Evolutionary conservation across 768 basidiomycete species (phyloP).

Genomic region (Tricholoma saponaceum): DNA sequence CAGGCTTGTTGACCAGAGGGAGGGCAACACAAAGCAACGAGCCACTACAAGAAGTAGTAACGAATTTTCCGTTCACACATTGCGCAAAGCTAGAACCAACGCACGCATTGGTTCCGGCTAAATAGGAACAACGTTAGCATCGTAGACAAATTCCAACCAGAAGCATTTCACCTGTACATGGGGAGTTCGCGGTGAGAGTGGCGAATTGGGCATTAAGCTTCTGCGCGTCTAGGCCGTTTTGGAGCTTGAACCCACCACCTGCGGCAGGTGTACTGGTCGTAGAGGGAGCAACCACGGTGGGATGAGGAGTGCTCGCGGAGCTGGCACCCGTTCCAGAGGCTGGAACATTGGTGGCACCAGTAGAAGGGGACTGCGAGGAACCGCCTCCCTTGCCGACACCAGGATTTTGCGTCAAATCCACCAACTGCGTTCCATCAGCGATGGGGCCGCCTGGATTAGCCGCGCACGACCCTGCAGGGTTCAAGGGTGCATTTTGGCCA

Average conservation of each 20-base stretch:
- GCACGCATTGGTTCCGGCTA: slow-evolving; percentile 42
- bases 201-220: slow-evolving; percentile 37
- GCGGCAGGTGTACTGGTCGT: slow-evolving; percentile 13
- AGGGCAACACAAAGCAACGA: slow-evolving; percentile 43
- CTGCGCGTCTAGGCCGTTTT: slow-evolving; percentile 36
- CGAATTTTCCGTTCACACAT: slow-evolving; percentile 43
- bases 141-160: not conserved
- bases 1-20: slow-evolving; percentile 49
- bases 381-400: slow-evolving; percentile 20
- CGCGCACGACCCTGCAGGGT: slow-evolving; percentile 47
- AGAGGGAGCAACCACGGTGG: slow-evolving; percentile 8
- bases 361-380: slow-evolving; percentile 3
- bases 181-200: slow-evolving; percentile 29
- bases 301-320: not conserved
- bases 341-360: slow-evolving; percentile 11
- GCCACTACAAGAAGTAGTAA: slow-evolving; percentile 30
- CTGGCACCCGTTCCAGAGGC: not conserved
- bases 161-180: slow-evolving; percentile 27
- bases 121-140: slow-evolving; percentile 10
- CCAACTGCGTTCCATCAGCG: slow-evolving; percentile 43
- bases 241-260: slow-evolving; percentile 21
- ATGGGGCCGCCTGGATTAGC: slow-evolving; percentile 45
- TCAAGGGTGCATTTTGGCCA: slow-evolving; percentile 33
- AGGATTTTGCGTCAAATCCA: slow-evolving; percentile 29
- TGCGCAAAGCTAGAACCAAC: slow-evolving; percentile 40